Evolutionary conservation across 805 yeast genomes (phyloP).

Genomic region (Saturnispora hagleri): DNA sequence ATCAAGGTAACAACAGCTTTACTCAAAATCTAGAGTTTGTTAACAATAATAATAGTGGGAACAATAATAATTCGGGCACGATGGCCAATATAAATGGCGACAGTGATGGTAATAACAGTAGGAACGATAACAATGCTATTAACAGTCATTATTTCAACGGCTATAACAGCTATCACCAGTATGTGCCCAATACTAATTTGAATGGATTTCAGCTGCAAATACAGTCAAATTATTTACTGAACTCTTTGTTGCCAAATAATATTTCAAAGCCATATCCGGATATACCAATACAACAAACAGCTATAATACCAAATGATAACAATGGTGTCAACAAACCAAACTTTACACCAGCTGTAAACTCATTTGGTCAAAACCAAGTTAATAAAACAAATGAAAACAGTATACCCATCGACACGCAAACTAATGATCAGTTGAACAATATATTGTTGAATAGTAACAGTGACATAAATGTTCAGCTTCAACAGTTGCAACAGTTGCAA

Average conservation of each 20-base stretch:
- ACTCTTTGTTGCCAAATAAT: neutral
- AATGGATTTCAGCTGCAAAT: neutral
- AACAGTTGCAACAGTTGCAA: neutral
- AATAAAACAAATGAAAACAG: neutral
- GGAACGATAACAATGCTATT: neutral
- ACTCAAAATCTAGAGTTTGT: neutral
- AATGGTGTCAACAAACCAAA: neutral
- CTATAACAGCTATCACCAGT: neutral
- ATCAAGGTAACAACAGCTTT: neutral
- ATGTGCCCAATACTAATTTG: neutral
- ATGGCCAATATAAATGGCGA: neutral
- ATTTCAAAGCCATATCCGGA: neutral
- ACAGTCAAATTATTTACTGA: slow-evolving; percentile 1
- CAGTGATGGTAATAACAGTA: neutral
- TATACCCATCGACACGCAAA: neutral
- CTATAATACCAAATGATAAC: neutral
- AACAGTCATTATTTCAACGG: neutral
- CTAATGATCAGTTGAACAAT: neutral
- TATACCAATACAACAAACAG: neutral
- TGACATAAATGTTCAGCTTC: neutral
- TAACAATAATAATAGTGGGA: neutral
- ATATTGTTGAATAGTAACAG: neutral
- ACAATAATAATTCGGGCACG: neutral
- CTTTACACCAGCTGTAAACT: neutral
- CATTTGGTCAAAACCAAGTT: neutral